A percentile compares a stretch with the other conserved stretches of the same genome.
These are phyloP conservation scores for Rhizopogon vinicolor DNA, from an alignment of 768 basidiomycete genomes.

Conservation along the genomic window DNA sequence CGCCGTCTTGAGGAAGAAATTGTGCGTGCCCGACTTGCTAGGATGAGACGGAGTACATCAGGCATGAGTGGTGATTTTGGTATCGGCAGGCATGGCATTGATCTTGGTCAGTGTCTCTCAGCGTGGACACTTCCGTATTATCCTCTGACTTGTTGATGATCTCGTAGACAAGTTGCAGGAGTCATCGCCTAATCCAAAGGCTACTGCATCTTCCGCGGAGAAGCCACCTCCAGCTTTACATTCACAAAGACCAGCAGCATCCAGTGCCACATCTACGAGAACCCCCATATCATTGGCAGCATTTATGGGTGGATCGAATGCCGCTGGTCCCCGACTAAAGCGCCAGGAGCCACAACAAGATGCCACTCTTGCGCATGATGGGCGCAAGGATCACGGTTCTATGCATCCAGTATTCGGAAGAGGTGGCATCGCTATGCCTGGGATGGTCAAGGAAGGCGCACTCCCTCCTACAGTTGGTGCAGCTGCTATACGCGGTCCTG, in stretches of 20 bases:
- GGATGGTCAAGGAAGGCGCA: constrained; percentile 38
- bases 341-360: constrained; percentile 70
- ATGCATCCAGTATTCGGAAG: constrained; percentile 77
- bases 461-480: constrained; percentile 3
- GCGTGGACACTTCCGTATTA: background rate
- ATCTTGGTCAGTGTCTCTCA: constrained; percentile 25
- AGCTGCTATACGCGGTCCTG: background rate
- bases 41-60: constrained; percentile 33
- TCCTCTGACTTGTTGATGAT: background rate
- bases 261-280: constrained; percentile 18
- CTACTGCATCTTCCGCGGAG: background rate
- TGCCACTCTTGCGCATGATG: constrained; percentile 61
- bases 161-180: constrained; percentile 21
- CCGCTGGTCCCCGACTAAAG: constrained; percentile 69
- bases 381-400: constrained; percentile 43
- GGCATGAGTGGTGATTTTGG: constrained; percentile 34
- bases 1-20: constrained; percentile 59
- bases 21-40: constrained; percentile 39
- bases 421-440: constrained; percentile 74
- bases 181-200: background rate
- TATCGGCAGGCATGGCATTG: constrained; percentile 31
- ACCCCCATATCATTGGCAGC: constrained; percentile 70
- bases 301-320: constrained; percentile 71
- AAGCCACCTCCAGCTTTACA: constrained; percentile 7
- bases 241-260: constrained; percentile 6